Percentiles rank a stretch among this genome's conserved stretches.
phyloP scores from a whole-genome alignment of 2,329 filamentous ascomycete genomes.

The Aulographum hederae region DNA sequence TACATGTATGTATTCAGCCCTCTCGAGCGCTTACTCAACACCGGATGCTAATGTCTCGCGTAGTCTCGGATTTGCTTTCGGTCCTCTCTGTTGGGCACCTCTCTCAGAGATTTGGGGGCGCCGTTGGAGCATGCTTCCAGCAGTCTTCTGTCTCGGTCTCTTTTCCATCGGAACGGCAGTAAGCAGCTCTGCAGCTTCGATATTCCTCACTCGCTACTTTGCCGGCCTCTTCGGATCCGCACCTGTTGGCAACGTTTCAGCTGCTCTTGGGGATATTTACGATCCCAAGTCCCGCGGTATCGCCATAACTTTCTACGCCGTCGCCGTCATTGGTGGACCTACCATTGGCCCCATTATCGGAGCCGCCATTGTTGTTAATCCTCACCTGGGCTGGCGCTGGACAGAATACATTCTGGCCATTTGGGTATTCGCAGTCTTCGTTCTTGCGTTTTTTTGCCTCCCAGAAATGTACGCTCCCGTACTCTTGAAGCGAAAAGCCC shows the following conservation, averaged over 20 bases:
- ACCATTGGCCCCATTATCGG: conserved; percentile 46
- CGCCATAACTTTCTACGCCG: conserved; percentile 45
- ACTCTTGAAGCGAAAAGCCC: conserved; percentile 30
- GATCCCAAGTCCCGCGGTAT: conserved; percentile 32
- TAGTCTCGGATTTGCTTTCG: conserved; percentile 1
- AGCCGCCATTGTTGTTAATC: conserved; percentile 33
- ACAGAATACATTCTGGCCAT: conserved; percentile 30
- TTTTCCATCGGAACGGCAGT: conserved; percentile 28
- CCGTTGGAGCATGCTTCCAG: conserved; percentile 20
- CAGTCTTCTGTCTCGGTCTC: conserved; percentile 22
- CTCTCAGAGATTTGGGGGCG: background rate
- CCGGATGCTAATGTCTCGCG: too few species aligned
- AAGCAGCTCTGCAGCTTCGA: conserved; percentile 16
- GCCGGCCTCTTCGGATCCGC: conserved; percentile 25
- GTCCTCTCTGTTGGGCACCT: background rate
- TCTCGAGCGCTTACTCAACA: too few species aligned
- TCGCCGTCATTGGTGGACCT: conserved; percentile 50
- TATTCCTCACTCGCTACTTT: conserved; percentile 26
- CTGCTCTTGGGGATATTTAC: conserved; percentile 40
- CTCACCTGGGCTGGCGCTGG: conserved; percentile 45
- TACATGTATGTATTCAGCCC: too few species aligned
- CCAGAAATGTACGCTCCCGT: conserved; percentile 33
- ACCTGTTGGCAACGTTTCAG: conserved; percentile 24
- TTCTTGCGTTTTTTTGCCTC: conserved; percentile 21
- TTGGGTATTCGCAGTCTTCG: conserved; percentile 31